phyloP scores from a whole-genome alignment of 441 rosid genomes.

The Breynia disticha region DNA sequence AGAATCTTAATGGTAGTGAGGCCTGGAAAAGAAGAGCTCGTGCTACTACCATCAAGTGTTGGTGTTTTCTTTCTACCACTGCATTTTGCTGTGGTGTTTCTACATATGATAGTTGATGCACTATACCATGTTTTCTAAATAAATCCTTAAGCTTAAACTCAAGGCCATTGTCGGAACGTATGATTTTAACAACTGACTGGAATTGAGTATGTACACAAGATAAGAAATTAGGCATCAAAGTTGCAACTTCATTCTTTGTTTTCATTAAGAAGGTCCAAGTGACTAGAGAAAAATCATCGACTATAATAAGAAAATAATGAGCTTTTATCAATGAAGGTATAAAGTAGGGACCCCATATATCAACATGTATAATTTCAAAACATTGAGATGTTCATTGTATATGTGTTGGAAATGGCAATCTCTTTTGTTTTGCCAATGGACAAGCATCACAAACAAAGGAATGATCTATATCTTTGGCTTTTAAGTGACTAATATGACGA shows the following conservation, averaged over 20 bases:
- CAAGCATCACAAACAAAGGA: too few relatives aligned
- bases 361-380: too few relatives aligned
- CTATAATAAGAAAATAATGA: neutral
- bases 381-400: too few relatives aligned
- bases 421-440: too few relatives aligned
- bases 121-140: neutral
- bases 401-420: too few relatives aligned
- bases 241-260: neutral
- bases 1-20: neutral
- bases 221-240: neutral
- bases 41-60: neutral
- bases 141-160: neutral
- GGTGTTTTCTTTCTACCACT: neutral
- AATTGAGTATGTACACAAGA: neutral
- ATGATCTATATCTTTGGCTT: too few relatives aligned
- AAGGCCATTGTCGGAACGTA: neutral
- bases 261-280: neutral
- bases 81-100: conserved; percentile 1
- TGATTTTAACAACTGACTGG: neutral
- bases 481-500: too few relatives aligned
- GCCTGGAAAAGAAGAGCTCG: neutral
- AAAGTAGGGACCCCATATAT: too few relatives aligned
- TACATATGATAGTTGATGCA: neutral
- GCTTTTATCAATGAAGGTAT: too few relatives aligned
- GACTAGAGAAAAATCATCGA: neutral